Evolutionary conservation across 495 filamentous ascomycete genomes (phyloP).

Genomic region (Penicillium chermesinum): DNA sequence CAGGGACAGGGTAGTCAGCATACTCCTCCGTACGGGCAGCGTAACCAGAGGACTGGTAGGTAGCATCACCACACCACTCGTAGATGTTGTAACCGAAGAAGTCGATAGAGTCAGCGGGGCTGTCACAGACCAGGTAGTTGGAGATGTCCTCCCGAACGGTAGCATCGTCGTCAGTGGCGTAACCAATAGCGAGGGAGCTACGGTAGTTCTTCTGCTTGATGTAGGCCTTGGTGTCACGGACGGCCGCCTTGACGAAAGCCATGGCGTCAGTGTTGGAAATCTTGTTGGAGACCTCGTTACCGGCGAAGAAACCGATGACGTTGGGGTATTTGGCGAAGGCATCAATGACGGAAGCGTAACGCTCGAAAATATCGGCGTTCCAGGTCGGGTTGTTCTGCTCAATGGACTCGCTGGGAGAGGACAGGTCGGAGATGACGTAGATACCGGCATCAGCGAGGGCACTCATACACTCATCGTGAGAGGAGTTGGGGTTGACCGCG

Average conservation of each 20-base stretch:
- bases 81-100: constrained; percentile 99
- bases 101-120: constrained; percentile 65
- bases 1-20: constrained; percentile 78
- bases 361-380: constrained; percentile 70
- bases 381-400: constrained; percentile 71
- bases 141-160: constrained; percentile 73
- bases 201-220: constrained; percentile 77
- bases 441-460: constrained; percentile 85
- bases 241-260: constrained; percentile 94
- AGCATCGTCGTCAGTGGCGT: constrained; percentile 89
- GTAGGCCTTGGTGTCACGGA: constrained; percentile 92
- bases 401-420: constrained; percentile 76
- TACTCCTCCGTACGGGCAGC: constrained; percentile 77
- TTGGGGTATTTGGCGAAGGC: constrained; percentile 77
- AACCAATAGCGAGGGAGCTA: constrained; percentile 71
- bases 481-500: constrained; percentile 72
- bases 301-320: constrained; percentile 92
- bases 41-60: constrained; percentile 69
- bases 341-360: constrained; percentile 87
- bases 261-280: constrained; percentile 79
- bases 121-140: constrained; percentile 90
- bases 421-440: constrained; percentile 89
- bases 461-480: constrained; percentile 83
- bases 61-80: constrained; percentile 90
- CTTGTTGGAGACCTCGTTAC: constrained; percentile 92